Evolutionary conservation across 1,284 basidiomycete genomes (phyloP), one percentile per base, ranked within the genome.

Genomic region (Malassezia arunalokei): DNA sequence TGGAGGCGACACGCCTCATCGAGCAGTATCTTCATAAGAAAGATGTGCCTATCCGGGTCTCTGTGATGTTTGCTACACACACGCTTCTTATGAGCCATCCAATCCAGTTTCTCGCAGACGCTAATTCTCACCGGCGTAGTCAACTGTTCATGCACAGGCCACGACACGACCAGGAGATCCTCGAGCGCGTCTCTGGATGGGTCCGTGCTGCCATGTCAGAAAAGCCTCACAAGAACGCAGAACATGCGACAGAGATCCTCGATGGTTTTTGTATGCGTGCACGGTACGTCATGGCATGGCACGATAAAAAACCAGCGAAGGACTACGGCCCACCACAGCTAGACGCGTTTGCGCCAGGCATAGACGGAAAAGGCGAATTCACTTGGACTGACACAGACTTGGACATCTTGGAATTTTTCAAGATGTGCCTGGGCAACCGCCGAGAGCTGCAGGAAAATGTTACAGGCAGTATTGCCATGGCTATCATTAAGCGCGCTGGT

Each of bases 91-190:
- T 92, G 81, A 72, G 76, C 8, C 75, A 80, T 11, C 71, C 81
- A 1, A 65, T 79, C 15, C 75, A 83, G 43, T 96, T 86, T 61
- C 68, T 85, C 17, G 81, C 83, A 0, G 78, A 82, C 47, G 72
- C 76, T 20, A 71, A 75, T 30, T 74, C 77, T 33, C 86, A 86
- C 73, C 76, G 81, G 39, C 63, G 75, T 11, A 77, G 76, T 3
- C 81, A 83, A 45, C 75, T 66, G 0, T 89, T 91, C 75, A 69
- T 78, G 33, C 80, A 91, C 35, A 82, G 89, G 3, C 84, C 86
- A 1, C 73, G 76, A 29, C 75, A 76, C 0, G 81, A 87, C 37
- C 75, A 86, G 1, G 64, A 78, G 15, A 79, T 79, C 37, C 71
- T 89, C 27, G 50, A 77, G n/a, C 68, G 63, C 0, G 81, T 89